A percentile compares a stretch with the other conserved stretches of the same genome.
Conservation (phyloP, 2,329 filamentous ascomycete species). For the Exophiala aquamarina region DNA sequence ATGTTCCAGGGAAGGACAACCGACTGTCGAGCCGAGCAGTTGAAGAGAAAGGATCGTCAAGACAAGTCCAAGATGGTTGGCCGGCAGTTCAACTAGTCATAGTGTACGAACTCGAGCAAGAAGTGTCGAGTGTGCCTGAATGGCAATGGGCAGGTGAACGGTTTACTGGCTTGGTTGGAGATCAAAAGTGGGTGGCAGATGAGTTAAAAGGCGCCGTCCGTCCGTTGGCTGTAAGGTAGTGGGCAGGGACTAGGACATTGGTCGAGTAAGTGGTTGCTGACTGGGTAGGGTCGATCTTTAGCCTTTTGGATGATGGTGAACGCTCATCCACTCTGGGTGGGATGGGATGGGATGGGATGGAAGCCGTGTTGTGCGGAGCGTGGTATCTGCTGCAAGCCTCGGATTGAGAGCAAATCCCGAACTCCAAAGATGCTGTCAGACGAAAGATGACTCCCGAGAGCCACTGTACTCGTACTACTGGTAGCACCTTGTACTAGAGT, state of each 20-base stretch:
- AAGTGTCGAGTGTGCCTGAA: constrained; percentile 3
- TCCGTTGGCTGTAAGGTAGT: constrained; percentile 7
- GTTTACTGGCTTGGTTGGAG: constrained; percentile 25
- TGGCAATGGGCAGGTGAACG: constrained; percentile 12
- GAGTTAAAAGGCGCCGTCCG: constrained; percentile 22
- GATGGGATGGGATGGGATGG: too few species aligned
- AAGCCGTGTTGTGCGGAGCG: too few species aligned
- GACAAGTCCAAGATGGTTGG: background rate
- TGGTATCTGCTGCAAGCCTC: too few species aligned
- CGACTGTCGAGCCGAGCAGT: background rate
- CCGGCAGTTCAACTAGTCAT: background rate
- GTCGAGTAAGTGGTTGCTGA: background rate
- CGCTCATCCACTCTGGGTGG: too few species aligned
- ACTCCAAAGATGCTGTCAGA: too few species aligned
- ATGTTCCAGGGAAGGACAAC: background rate
- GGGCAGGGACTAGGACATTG: background rate
- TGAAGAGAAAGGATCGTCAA: background rate
- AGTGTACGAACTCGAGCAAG: background rate
- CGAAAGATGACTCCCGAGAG: too few species aligned
- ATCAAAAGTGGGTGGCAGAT: constrained; percentile 27
- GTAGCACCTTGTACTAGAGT: too few species aligned
- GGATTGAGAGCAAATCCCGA: too few species aligned
- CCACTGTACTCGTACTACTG: too few species aligned
- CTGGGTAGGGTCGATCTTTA: constrained; percentile 3
- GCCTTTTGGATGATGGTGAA: too few species aligned